phyloP scores from a whole-genome alignment of 2,329 filamentous ascomycete genomes.

The Trichophyton verrucosum region DNA sequence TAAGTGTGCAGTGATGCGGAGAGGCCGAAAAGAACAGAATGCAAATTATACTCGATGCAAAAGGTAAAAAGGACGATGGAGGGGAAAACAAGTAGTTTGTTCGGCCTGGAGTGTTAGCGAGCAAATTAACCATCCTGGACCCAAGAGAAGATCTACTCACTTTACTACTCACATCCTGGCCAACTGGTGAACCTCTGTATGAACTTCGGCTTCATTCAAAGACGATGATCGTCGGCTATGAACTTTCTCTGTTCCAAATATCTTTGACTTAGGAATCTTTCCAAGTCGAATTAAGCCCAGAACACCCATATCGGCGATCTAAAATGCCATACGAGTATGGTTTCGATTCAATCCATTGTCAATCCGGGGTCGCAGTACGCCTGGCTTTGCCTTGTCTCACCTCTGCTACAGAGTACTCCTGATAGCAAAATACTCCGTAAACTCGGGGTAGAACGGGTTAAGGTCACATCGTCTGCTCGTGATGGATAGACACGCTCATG shows the following conservation, averaged over 20 bases:
- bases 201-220: background rate
- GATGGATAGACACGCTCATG: background rate
- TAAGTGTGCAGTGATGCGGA: background rate
- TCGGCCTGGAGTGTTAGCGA: background rate
- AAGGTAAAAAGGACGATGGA: background rate
- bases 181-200: background rate
- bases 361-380: background rate
- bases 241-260: background rate
- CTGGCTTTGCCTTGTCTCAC: background rate
- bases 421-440: no score
- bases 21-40: background rate
- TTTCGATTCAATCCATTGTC: background rate
- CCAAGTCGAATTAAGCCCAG: background rate
- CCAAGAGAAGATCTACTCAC: background rate
- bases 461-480: background rate
- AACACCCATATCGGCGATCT: background rate
- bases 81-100: background rate
- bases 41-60: background rate
- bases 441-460: background rate
- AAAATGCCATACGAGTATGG: background rate
- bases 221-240: background rate
- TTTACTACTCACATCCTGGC: background rate
- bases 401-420: background rate
- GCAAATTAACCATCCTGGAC: background rate
- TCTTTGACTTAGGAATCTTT: background rate